Evolutionary conservation across 768 basidiomycete genomes (phyloP).

Genomic region (Kwoniella mangroviensis): DNA sequence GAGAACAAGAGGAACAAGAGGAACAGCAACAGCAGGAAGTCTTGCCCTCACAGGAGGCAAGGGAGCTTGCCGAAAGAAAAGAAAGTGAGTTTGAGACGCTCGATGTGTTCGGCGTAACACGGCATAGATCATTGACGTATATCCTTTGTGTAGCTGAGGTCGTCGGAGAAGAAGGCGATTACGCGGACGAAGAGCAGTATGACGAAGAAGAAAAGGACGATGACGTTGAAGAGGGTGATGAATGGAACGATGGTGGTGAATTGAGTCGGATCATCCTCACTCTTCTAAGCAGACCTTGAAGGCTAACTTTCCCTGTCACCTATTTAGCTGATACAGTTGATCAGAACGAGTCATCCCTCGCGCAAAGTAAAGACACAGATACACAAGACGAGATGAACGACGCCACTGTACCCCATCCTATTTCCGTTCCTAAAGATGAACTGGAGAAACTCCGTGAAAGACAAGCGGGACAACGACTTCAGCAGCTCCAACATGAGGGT

Average conservation of each 20-base stretch:
- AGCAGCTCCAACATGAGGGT: constrained; percentile 4
- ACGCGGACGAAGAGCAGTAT: constrained; percentile 11
- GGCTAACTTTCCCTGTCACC: background rate
- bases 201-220: constrained; percentile 23
- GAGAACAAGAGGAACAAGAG: background rate
- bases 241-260: constrained; percentile 27
- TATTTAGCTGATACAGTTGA: constrained; percentile 17
- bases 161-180: constrained; percentile 6
- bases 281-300: background rate
- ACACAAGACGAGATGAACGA: constrained; percentile 17
- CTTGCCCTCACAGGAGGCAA: background rate
- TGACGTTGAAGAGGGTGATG: constrained; percentile 13
- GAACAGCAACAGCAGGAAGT: background rate
- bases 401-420: constrained; percentile 9
- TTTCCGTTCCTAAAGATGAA: background rate
- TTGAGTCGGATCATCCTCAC: background rate
- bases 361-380: constrained; percentile 10
- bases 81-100: background rate
- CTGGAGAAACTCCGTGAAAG: background rate
- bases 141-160: constrained; percentile 11
- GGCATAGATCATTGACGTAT: constrained; percentile 1
- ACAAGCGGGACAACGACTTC: background rate
- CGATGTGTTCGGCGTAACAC: too few species aligned
- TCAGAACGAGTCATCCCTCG: background rate
- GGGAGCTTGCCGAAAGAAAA: background rate